phyloP scores from a whole-genome alignment of 164 flowering plant species.

The Umbilicus rupestris region DNA sequence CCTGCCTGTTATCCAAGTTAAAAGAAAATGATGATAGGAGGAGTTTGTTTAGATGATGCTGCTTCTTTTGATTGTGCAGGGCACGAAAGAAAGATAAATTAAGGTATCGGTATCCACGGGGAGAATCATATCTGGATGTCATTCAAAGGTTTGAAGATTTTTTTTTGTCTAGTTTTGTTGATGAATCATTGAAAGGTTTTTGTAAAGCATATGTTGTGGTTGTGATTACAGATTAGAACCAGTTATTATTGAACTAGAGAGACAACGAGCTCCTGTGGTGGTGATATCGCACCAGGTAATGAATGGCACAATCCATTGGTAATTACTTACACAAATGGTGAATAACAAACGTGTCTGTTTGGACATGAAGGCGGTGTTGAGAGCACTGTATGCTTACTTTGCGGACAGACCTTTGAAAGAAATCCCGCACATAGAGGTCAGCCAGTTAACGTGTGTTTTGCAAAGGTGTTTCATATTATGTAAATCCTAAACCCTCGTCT shows the following conservation, averaged over 20 bases:
- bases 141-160: conserved; percentile 84
- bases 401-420: conserved; percentile 93
- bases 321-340: no score
- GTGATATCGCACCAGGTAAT: conserved; percentile 87
- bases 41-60: no score
- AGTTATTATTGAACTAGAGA: conserved; percentile 93
- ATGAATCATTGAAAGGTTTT: no score
- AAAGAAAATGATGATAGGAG: no score
- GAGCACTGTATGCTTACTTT: conserved; percentile 96
- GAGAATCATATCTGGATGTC: conserved; percentile 96
- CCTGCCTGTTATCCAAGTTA: neutral
- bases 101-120: conserved; percentile 96
- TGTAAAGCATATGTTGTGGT: no score
- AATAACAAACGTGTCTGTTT: no score
- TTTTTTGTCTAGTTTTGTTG: neutral
- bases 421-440: conserved; percentile 96
- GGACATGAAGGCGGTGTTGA: conserved; percentile 65
- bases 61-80: no score
- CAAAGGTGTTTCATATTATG: no score
- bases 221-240: conserved; percentile 75
- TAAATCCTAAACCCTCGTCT: no score
- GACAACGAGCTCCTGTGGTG: conserved; percentile 96
- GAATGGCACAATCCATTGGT: neutral
- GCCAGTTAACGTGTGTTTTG: neutral
- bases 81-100: conserved; percentile 91